A percentile compares a stretch with the other conserved stretches of the same genome.
Conservation (phyloP, 163 green algal genomes). For the Trebouxiophyceae sp. region DNA sequence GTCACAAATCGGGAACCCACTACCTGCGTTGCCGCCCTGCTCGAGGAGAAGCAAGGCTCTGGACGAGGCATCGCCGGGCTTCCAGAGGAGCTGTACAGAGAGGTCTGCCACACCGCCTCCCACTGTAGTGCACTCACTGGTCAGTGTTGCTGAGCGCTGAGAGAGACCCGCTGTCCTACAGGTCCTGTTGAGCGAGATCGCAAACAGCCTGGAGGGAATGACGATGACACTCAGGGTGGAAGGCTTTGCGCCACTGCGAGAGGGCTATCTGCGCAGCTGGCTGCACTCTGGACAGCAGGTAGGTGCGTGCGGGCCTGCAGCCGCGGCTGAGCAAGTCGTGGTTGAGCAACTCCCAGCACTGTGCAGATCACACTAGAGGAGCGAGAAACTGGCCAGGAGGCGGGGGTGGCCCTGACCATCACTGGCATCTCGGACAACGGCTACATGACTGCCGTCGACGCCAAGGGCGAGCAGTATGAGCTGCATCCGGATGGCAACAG, state of each 20-base stretch:
- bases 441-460: slow-evolving; percentile 36
- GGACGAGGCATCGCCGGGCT: neutral
- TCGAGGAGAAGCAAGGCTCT: slow-evolving; percentile 22
- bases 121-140: neutral
- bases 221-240: slow-evolving; percentile 17
- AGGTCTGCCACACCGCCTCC: neutral
- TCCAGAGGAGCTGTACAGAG: neutral
- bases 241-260: slow-evolving; percentile 33
- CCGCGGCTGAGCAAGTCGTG: neutral
- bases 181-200: slow-evolving; percentile 28
- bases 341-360: neutral
- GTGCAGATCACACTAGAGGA: slow-evolving; percentile 36
- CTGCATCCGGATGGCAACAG: slow-evolving; percentile 57
- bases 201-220: slow-evolving; percentile 28
- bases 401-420: slow-evolving; percentile 19
- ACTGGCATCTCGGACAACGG: slow-evolving; percentile 32
- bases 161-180: neutral
- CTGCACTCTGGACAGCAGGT: slow-evolving; percentile 43
- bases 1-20: slow-evolving; percentile 82
- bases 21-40: slow-evolving; percentile 75
- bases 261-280: slow-evolving; percentile 35
- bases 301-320: too few species aligned
- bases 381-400: neutral
- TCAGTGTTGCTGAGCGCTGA: neutral
- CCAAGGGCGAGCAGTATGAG: slow-evolving; percentile 25